Evolutionary conservation across 2,329 filamentous ascomycete genomes (phyloP), one percentile per base, ranked within the genome.

Genomic region (Talaromyces sp.): DNA sequence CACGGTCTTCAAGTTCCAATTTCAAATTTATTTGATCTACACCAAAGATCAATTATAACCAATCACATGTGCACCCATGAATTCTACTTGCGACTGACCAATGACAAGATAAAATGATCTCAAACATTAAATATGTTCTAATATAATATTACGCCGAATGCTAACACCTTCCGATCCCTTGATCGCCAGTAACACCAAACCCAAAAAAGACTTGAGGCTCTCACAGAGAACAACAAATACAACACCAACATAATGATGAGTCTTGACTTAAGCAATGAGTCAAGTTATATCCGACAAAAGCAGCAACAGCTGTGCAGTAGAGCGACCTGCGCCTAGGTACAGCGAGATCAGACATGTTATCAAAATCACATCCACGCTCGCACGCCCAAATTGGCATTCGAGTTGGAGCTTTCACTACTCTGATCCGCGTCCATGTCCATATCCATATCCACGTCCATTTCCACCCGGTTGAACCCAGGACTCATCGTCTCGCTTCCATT

Each of bases 361-460:
- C 19, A 27, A 17, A 37, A 56, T 59, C 45, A 70, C 60, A 69
- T 69, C 72, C 72, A 73, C 10, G 65, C 61, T 45, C 68, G 57
- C 4, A 61, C 59, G 4, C 65, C 67, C 45, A 61, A 58, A 46
- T 64, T 64, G 9, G 64, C 50, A 30, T 46, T 39, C 16, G 56
- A 40, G 20, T 49, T 44, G 14, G 65, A 57, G 39, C 61, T 46
- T 40, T 67, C 55, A 22, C 57, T 61, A 30, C 58, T 55, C 33
- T 56, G 39, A 39, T 65, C 62, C 30, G 63, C 62, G 33, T 72
- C 66, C 62, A 70, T 65, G 24, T 55, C 52, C 52, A 54, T 51
- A 16, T 68, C 62, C 61, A 70, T 58, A 43, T 70, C 64, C 57
- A 68, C 63, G 32, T 72, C 67, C 32, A 55, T 53, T 22, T 61